phyloP scores from a whole-genome alignment of 768 basidiomycete genomes.

The Russula dissimulans region DNA sequence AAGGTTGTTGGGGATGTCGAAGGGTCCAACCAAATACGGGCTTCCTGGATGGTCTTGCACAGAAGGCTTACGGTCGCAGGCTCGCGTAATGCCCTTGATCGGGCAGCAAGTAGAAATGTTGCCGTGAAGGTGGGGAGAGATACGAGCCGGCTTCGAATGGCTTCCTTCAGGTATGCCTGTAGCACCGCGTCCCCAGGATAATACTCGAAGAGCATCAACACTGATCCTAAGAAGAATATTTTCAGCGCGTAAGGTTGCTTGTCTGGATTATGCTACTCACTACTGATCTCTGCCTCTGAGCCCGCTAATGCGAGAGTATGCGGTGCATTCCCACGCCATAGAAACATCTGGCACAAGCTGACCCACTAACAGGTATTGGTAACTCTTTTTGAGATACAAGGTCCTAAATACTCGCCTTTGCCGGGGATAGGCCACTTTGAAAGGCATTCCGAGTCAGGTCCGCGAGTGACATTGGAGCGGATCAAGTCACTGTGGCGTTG shows the following conservation, averaged over 20 bases:
- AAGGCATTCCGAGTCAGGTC: slow-evolving; percentile 68
- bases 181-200: slow-evolving; percentile 65
- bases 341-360: slow-evolving; percentile 50
- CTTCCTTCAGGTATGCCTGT: slow-evolving; percentile 54
- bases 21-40: slow-evolving; percentile 50
- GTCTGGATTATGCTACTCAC: slow-evolving; percentile 31
- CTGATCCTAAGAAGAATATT: slow-evolving; percentile 42
- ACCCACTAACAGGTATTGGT: slow-evolving; percentile 46
- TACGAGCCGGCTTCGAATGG: slow-evolving; percentile 47
- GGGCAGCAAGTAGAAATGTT: slow-evolving; percentile 58
- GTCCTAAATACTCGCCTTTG: slow-evolving; percentile 40
- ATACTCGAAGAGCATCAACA: slow-evolving; percentile 54
- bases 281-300: slow-evolving; percentile 51
- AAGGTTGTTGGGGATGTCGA: slow-evolving; percentile 47
- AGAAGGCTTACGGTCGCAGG: slow-evolving; percentile 61
- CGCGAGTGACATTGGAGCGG: slow-evolving; percentile 47
- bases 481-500: not conserved
- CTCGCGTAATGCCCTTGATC: slow-evolving; percentile 54
- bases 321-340: slow-evolving; percentile 38
- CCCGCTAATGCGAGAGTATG: slow-evolving; percentile 23
- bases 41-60: slow-evolving; percentile 55
- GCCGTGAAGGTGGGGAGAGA: slow-evolving; percentile 52
- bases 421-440: slow-evolving; percentile 54
- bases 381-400: not conserved
- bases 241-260: not conserved